Base-by-base conservation (phyloP, 1,284 basidiomycete genomes). In the Rugosomyces carneus region DNA sequence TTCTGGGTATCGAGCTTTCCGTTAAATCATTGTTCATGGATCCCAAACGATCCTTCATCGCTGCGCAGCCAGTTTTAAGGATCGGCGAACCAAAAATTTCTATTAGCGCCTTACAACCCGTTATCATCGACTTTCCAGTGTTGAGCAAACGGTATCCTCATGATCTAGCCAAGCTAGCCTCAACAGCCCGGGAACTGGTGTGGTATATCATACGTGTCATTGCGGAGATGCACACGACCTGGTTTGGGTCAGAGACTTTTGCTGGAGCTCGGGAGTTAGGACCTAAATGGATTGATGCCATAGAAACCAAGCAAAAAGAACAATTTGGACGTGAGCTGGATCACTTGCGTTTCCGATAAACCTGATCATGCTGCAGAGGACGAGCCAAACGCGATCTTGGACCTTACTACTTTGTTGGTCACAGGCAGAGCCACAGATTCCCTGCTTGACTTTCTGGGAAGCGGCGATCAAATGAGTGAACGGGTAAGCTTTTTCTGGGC, bases 381-480 rank as follows among this genome's bases (percentile, higher is more conserved):
- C 40, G 69, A 76, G 42, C 72, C 80, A 16, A 74, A 76, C 56
- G 74, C 83, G 21, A 69, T 88, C 31, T 62, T 85, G 39, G 87
- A 89, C 55, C 67, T 90, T 44, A 87, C 83, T n/a, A 66, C 68
- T 40, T 70, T 89, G 47, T 71, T 90, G 32, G 72, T 80, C 16
- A 84, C 84, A 18, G 86, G 86, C 7, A 72, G 78, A 45, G 67
- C 76, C 16, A 80, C 84, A 21, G 84, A 86, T 46, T 68, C 82
- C 4, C 67, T 90, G 24, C 57, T 66, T 34, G 87, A 89, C 62
- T 86, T 84, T 60, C 70, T 90, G 42, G 80, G 81, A 13, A 86
- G 84, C 53, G 76, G 77, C 16, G 86, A 89, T 56, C 80, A 83
- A 56, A 84, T 84, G 73, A 87, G 81, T 50, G 87, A 90, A 64